Base-by-base conservation (phyloP, 768 basidiomycete species). In the Filobasidium floriforme region DNA sequence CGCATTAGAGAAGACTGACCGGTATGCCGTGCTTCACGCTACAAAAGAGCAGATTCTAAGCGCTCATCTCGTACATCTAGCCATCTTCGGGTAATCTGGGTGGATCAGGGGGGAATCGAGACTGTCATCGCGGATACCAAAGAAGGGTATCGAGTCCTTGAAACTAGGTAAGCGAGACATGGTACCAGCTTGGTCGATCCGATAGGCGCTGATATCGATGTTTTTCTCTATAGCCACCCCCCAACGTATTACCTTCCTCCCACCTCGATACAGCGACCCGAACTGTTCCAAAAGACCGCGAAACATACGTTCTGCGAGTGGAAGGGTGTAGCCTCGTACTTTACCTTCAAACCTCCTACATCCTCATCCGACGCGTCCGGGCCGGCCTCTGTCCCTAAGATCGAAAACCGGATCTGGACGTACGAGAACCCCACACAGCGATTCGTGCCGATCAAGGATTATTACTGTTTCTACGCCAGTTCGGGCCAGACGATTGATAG, bases 161-260 rank as follows among this genome's bases (percentile, higher is more conserved):
- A 78, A 46, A 78, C 76, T 22, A 73, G 70, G 74, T 75, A 60
- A 51, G 12, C 3, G 18, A 18, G 6, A 71, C 37, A 6, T 32
- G 12, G 37, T 32, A 18, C 7, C 29, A 26, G 7, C 32, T 9
- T 37, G 7, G 14, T 4, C 15, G 18, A 44, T 41, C n/a, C n/a
- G n/a, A n/a, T 5, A 37, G 29, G 37, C 9, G 15, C 4, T 59
- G 24, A 22, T 37, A 29, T n/a, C 9, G 32, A 26, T 15, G 32
- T 37, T 19, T 19, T 5, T 7, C 18, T 4, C 24, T 60, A 46
- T 55, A 75, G 75, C n/a, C 75, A 78, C 65, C 77, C 77, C 15
- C 77, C 77, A 1, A 78, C 77, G 0, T 78, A 78, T 55, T 78
- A 78, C 66, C 63, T 78, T 0, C 75, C 77, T 6, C 72, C 72